Evolutionary conservation across 345 rosid species (phyloP).

Genomic region (Citrus mangshanensis): DNA sequence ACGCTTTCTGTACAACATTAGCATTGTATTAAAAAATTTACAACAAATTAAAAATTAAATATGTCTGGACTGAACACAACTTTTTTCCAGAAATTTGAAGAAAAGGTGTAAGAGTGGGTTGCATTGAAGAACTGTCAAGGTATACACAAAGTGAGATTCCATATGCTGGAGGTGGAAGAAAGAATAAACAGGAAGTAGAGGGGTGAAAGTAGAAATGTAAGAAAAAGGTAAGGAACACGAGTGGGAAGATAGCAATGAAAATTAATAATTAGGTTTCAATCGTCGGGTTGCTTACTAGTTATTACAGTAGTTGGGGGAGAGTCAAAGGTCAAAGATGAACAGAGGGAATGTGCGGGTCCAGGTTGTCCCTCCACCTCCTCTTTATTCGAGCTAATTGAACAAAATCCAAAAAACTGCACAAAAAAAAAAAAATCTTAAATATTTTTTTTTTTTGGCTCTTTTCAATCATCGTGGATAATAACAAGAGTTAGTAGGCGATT

Average conservation of each 20-base stretch:
- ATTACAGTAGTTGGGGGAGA: slow-evolving; percentile 4
- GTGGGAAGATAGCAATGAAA: background rate
- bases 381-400: slow-evolving; percentile 15
- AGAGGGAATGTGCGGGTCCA: slow-evolving; percentile 53
- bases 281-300: slow-evolving; percentile 10
- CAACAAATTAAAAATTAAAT: too few relatives aligned
- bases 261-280: slow-evolving; percentile 22
- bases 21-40: too few relatives aligned
- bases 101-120: background rate
- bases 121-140: background rate
- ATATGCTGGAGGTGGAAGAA: background rate
- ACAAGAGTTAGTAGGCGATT: slow-evolving; percentile 2
- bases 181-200: background rate
- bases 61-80: too few relatives aligned
- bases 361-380: slow-evolving; percentile 44
- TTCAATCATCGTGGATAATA: slow-evolving; percentile 17
- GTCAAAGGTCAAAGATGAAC: slow-evolving; percentile 63
- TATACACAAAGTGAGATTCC: background rate
- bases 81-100: too few relatives aligned
- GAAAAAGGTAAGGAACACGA: background rate
- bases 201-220: background rate
- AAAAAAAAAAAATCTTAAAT: background rate
- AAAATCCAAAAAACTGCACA: background rate
- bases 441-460: background rate
- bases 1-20: too few relatives aligned